phyloP scores from a whole-genome alignment of 2,329 filamentous ascomycete genomes.

The Penicillium capsulatum region DNA sequence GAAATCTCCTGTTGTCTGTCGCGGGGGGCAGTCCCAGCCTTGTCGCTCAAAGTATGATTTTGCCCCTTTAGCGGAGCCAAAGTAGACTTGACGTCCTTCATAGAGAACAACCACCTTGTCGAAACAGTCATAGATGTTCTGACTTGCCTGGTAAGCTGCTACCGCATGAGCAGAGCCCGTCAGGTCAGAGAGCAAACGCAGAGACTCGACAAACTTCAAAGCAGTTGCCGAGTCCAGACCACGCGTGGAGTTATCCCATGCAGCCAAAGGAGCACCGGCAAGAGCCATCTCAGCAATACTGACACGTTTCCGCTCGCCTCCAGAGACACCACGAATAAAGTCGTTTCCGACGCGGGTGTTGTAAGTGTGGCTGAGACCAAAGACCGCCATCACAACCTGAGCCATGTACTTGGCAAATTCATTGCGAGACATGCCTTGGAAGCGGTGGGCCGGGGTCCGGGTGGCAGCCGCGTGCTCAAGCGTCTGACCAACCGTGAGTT shows the following conservation, averaged over 20 bases:
- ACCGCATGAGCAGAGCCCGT: slow-evolving; percentile 37
- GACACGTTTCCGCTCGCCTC: slow-evolving; percentile 58
- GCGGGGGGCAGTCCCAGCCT: slow-evolving; percentile 62
- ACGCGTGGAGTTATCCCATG: slow-evolving; percentile 46
- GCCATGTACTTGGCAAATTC: slow-evolving; percentile 40
- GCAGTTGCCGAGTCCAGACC: slow-evolving; percentile 54
- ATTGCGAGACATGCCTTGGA: slow-evolving; percentile 28
- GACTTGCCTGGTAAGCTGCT: slow-evolving; percentile 48
- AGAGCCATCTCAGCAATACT: slow-evolving; percentile 53
- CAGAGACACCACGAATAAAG: slow-evolving; percentile 56
- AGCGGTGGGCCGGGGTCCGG: slow-evolving; percentile 39
- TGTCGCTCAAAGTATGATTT: slow-evolving; percentile 62
- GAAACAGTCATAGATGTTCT: slow-evolving; percentile 56
- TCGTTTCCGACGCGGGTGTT: slow-evolving; percentile 48
- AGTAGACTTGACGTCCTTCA: slow-evolving; percentile 72
- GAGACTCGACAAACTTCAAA: slow-evolving; percentile 52
- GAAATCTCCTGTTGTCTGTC: slow-evolving; percentile 66
- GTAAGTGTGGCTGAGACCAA: slow-evolving; percentile 46
- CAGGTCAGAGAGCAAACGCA: slow-evolving; percentile 49
- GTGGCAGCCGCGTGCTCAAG: slow-evolving; percentile 71
- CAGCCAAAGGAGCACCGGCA: slow-evolving; percentile 39
- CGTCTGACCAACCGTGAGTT: slow-evolving; percentile 64
- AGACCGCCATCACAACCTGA: slow-evolving; percentile 43
- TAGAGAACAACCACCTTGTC: slow-evolving; percentile 71
- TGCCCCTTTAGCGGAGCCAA: slow-evolving; percentile 57